A percentile compares a stretch with the other conserved stretches of the same genome.
These are phyloP conservation scores for Earliella scabrosa DNA, from an alignment of 1,284 basidiomycete genomes.

Conservation along the genomic window DNA sequence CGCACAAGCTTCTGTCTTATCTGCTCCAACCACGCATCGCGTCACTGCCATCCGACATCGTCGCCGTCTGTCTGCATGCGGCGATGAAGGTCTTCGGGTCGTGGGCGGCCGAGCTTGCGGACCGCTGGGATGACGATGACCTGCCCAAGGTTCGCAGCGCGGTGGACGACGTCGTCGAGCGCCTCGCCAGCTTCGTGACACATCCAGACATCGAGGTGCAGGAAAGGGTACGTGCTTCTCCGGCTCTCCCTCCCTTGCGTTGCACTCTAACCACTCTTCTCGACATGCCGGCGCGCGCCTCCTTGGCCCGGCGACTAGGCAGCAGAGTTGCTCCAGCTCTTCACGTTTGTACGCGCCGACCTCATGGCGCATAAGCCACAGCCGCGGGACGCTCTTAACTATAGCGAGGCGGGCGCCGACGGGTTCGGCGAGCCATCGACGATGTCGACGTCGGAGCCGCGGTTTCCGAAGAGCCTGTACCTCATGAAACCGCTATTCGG, in stretches of 20 bases:
- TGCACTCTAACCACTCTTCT: background rate
- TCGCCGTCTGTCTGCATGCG: constrained; percentile 83
- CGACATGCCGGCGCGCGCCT: background rate
- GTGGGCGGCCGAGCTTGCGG: constrained; percentile 79
- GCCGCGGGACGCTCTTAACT: constrained; percentile 39
- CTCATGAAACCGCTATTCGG: constrained; percentile 86
- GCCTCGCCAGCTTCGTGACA: constrained; percentile 57
- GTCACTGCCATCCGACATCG: constrained; percentile 61
- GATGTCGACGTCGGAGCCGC: constrained; percentile 43
- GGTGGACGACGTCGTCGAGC: constrained; percentile 62
- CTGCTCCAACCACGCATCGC: constrained; percentile 65
- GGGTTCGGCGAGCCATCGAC: constrained; percentile 39
- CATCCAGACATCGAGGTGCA: constrained; percentile 86
- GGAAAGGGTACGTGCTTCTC: constrained; percentile 73
- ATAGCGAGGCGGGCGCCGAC: constrained; percentile 38
- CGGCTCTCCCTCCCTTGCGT: background rate
- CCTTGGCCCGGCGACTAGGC: constrained; percentile 51
- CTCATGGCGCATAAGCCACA: constrained; percentile 62
- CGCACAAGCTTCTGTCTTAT: constrained; percentile 70
- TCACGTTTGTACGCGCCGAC: constrained; percentile 83
- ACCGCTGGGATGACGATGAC: constrained; percentile 76
- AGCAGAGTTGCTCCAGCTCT: constrained; percentile 79
- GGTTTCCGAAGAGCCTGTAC: constrained; percentile 87
- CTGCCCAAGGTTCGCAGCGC: constrained; percentile 62
- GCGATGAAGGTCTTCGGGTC: constrained; percentile 86